Conservation (phyloP, 1,284 basidiomycete species). For the Leccinum fallax region DNA sequence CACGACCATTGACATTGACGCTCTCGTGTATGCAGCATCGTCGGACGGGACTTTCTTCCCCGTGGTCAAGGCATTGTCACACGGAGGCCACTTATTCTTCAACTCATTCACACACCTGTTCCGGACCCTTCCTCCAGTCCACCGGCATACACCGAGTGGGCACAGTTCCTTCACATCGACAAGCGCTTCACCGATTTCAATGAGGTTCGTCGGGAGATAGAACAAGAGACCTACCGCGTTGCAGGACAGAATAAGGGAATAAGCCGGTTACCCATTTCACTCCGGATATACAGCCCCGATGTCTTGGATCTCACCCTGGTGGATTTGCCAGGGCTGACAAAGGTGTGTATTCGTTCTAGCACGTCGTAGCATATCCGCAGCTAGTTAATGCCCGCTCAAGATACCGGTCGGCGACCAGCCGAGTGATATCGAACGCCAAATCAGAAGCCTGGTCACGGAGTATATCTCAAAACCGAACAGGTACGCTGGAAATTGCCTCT, state of each 20-base stretch:
- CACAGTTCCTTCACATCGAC: conserved; percentile 96
- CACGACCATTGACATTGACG: neutral
- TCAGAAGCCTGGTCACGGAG: conserved; percentile 90
- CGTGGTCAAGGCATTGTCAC: conserved; percentile 95
- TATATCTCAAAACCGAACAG: conserved; percentile 98
- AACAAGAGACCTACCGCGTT: conserved; percentile 96
- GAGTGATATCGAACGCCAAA: conserved; percentile 96
- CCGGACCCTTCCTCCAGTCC: conserved; percentile 48
- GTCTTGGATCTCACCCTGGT: conserved; percentile 96
- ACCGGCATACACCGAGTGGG: conserved; percentile 79
- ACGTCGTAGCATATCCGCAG: neutral
- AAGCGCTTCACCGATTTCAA: conserved; percentile 94
- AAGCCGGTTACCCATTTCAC: conserved; percentile 91
- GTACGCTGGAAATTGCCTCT: conserved; percentile 43
- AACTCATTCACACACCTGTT: conserved; percentile 87
- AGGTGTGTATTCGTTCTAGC: conserved; percentile 53
- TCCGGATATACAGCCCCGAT: conserved; percentile 94
- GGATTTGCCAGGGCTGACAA: conserved; percentile 95
- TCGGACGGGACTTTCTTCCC: conserved; percentile 95
- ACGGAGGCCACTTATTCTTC: conserved; percentile 90
- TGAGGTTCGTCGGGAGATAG: conserved; percentile 95
- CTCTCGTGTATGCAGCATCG: conserved; percentile 60
- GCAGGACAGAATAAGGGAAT: conserved; percentile 99
- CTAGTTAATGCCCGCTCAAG: conserved; percentile 39
- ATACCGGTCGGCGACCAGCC: conserved; percentile 91